A percentile compares a stretch with the other conserved stretches of the same genome.
Conservation (phyloP, 768 basidiomycete species). For the Gelatoporia subvermispora region DNA sequence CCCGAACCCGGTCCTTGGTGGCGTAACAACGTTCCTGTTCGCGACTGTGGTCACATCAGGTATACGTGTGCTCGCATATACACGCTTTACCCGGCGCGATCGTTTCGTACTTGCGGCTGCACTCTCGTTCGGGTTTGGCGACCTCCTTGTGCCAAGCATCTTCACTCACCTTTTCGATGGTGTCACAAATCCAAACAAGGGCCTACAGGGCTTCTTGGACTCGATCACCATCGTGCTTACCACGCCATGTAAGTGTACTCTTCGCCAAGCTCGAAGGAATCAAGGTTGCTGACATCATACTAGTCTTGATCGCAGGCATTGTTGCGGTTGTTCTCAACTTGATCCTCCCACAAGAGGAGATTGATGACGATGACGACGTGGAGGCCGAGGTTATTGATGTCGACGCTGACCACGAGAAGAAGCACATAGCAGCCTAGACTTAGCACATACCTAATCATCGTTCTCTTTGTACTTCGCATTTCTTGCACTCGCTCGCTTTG, state of each 20-base stretch:
- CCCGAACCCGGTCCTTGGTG: slow-evolving; percentile 77
- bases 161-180: slow-evolving; percentile 69
- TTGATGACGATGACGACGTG: slow-evolving; percentile 14
- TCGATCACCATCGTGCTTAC: slow-evolving; percentile 77
- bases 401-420: slow-evolving; percentile 4
- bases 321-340: slow-evolving; percentile 41
- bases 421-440: slow-evolving; percentile 1
- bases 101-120: slow-evolving; percentile 69
- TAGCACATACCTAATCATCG: not conserved
- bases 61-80: slow-evolving; percentile 59
- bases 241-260: slow-evolving; percentile 68
- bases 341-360: slow-evolving; percentile 35
- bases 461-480: not conserved
- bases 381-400: slow-evolving; percentile 14
- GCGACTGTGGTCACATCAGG: slow-evolving; percentile 71
- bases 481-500: not conserved
- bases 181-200: slow-evolving; percentile 46
- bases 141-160: slow-evolving; percentile 59
- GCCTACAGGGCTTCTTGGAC: slow-evolving; percentile 64
- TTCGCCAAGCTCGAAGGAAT: not conserved
- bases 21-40: slow-evolving; percentile 86
- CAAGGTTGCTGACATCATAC: not conserved
- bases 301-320: slow-evolving; percentile 39
- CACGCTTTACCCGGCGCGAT: slow-evolving; percentile 52
- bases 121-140: slow-evolving; percentile 64